Base-by-base conservation (phyloP, 768 basidiomycete genomes). In the Mycena maculata region DNA sequence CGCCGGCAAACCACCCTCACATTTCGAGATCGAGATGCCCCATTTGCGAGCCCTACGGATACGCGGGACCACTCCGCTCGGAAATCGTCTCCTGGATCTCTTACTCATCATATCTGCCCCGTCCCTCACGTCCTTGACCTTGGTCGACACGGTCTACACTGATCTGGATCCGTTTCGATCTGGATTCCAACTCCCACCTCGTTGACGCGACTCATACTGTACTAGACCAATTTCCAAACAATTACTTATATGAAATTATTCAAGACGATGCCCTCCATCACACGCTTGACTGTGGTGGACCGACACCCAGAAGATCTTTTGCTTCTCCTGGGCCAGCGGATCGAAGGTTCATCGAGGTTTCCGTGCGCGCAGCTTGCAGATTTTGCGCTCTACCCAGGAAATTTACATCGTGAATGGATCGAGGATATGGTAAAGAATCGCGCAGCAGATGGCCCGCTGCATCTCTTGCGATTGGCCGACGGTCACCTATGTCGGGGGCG, bases 31-130 rank as follows among this genome's bases (percentile, higher is more conserved):
- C 36, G 8, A 13, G 9, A 22, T 68, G 28, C 58, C 52, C 4
- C 44, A 54, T 36, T 28, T 68, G 25, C 62, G 60, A 25, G 47
- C 47, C 22, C 61, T 68, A n/a, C 62, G 67, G 16, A 68, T 68
- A 22, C 67, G 67, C 30, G 67, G 67, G 16, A 68, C 61, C 25
- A 31, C 41, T 12, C 27, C 22, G 11, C 33, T 63, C 48, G 67
- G 67, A 10, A 48, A 59, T 23, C 67, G 67, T 5, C 60, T 55
- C n/a, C 62, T 60, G 2, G 61, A 68, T 50, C 30, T 63, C 9
- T 41, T 67, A 13, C 60, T 67, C 55, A 30, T 38, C 20, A 56
- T 67, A 30, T 56, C 48, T 8, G 56, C 50, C 4, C 67, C 67
- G 16, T n/a, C 22, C n/a, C 56, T 68, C 39, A 18, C 15, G 33